Evolutionary conservation across 2,329 filamentous ascomycete species (phyloP).

Genomic region (Monosporascus sp.): DNA sequence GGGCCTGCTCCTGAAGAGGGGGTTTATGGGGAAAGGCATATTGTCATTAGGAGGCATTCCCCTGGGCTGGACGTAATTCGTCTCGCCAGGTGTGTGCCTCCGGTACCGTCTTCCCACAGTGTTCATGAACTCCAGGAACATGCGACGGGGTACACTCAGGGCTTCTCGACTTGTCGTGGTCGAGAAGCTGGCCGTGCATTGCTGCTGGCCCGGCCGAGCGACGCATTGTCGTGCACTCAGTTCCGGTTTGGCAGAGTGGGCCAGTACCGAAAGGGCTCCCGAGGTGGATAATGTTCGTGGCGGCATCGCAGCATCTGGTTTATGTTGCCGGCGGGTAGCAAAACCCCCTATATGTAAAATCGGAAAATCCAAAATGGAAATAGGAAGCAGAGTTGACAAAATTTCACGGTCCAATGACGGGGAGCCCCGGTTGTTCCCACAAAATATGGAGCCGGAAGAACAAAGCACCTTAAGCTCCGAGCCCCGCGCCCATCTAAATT

Average conservation of each 20-base stretch:
- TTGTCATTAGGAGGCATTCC: background rate
- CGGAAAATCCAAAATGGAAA: background rate
- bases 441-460: background rate
- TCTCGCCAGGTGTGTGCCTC: background rate
- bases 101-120: conserved; percentile 6
- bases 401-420: background rate
- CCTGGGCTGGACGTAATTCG: conserved; percentile 15
- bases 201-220: conserved; percentile 5
- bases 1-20: conserved; percentile 61
- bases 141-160: conserved; percentile 16
- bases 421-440: background rate
- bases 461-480: background rate
- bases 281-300: conserved; percentile 17
- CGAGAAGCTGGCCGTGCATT: conserved; percentile 19
- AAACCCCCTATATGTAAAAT: background rate
- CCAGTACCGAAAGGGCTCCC: conserved; percentile 10
- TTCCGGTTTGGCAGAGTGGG: background rate
- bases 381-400: background rate
- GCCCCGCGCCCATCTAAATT: too few species aligned
- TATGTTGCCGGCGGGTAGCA: background rate
- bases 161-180: conserved; percentile 19
- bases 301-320: conserved; percentile 17
- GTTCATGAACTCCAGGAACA: conserved; percentile 18
- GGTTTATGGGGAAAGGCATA: conserved; percentile 69
- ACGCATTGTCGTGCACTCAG: background rate